Evolutionary conservation across 2,329 filamentous ascomycete genomes (phyloP).

Genomic region (Curvularia eragrostidis): DNA sequence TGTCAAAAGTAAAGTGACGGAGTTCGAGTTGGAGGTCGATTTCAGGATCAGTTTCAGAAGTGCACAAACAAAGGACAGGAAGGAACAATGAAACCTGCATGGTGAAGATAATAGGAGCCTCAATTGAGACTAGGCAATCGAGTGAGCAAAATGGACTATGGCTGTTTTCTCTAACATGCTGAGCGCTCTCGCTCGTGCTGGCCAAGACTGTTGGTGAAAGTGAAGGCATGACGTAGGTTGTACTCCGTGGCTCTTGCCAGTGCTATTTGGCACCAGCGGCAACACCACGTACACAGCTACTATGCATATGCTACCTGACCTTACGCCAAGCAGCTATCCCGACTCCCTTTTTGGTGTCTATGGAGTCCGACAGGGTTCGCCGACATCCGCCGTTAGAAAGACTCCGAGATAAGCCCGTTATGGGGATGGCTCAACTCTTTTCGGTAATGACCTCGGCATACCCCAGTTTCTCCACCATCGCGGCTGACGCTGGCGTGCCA

Average conservation of each 20-base stretch:
- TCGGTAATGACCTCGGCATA: conserved; percentile 21
- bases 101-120: conserved; percentile 1
- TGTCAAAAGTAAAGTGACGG: not conserved
- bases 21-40: not conserved
- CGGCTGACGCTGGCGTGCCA: conserved; percentile 2
- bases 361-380: not conserved
- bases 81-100: not conserved
- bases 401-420: conserved; percentile 1
- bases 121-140: not conserved
- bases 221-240: conserved; percentile 3
- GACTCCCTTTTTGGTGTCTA: not conserved
- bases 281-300: not conserved
- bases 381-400: not conserved
- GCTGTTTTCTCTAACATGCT: not conserved
- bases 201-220: conserved; percentile 7
- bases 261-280: not conserved
- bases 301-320: not conserved
- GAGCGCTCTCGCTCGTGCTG: conserved; percentile 1
- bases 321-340: not conserved
- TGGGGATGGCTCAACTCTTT: conserved; percentile 9
- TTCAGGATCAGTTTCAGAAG: not conserved
- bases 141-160: not conserved
- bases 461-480: conserved; percentile 23
- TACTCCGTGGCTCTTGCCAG: conserved; percentile 2
- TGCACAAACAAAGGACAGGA: not conserved